A percentile compares a stretch with the other conserved stretches of the same genome.
Conservation (phyloP, 257 asterid species). For the Mentha longifolia region DNA sequence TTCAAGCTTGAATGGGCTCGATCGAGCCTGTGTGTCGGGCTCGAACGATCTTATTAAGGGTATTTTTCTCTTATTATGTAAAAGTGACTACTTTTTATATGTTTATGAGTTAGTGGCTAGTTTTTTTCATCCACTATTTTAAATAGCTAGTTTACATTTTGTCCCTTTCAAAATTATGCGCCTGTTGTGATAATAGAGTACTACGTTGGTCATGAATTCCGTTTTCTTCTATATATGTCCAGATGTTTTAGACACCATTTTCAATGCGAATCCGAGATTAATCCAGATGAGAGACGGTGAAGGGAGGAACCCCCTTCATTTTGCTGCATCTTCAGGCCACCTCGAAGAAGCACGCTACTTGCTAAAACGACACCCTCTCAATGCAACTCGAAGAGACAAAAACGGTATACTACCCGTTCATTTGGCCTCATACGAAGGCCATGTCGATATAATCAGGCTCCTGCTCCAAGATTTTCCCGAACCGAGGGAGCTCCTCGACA, state of each 20-base stretch:
- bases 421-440: conserved; percentile 35
- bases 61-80: too few relatives aligned
- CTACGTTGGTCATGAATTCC: too few relatives aligned
- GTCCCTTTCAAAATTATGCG: too few relatives aligned
- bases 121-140: too few relatives aligned
- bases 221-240: background rate
- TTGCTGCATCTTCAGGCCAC: conserved; percentile 36
- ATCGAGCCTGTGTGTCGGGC: too few relatives aligned
- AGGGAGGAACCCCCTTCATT: conserved; percentile 40
- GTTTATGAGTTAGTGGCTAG: too few relatives aligned
- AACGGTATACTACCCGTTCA: conserved; percentile 39
- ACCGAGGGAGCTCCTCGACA: conserved; percentile 39
- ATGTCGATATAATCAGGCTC: conserved; percentile 19
- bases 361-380: background rate
- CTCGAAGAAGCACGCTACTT: conserved; percentile 31
- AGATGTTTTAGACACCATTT: conserved; percentile 39
- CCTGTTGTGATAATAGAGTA: too few relatives aligned
- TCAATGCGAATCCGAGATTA: conserved; percentile 17
- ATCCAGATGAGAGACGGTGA: conserved; percentile 13
- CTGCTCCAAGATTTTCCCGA: conserved; percentile 39
- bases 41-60: too few relatives aligned
- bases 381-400: conserved; percentile 30
- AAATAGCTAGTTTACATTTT: too few relatives aligned
- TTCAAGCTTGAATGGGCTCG: too few relatives aligned
- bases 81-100: too few relatives aligned